These are phyloP conservation scores for Orbilia ellipsospora DNA, from an alignment of 2,329 filamentous ascomycete genomes.

Conservation along the genomic window DNA sequence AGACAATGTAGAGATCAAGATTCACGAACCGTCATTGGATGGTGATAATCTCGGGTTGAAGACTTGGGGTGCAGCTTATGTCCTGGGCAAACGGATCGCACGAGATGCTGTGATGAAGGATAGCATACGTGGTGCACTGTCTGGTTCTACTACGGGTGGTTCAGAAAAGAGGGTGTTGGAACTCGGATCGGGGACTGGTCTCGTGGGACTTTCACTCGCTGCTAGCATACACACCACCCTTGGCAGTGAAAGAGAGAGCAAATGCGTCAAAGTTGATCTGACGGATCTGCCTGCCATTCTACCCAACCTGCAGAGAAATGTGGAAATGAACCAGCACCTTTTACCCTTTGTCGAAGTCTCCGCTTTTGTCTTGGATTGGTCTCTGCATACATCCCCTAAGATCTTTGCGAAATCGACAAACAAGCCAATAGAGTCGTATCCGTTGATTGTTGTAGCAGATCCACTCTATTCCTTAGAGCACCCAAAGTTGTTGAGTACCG, in stretches of 20 bases:
- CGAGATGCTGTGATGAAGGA: conserved; percentile 53
- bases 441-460: conserved; percentile 85
- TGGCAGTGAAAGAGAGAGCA: conserved; percentile 67
- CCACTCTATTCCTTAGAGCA: conserved; percentile 87
- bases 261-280: conserved; percentile 69
- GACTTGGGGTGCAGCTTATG: conserved; percentile 92
- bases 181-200: conserved; percentile 87
- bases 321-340: conserved; percentile 72
- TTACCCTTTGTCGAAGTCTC: conserved; percentile 69
- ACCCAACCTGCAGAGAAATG: conserved; percentile 81
- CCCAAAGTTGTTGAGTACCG: conserved; percentile 76
- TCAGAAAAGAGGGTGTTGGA: conserved; percentile 68
- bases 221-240: conserved; percentile 61
- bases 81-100: conserved; percentile 78
- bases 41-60: conserved; percentile 91
- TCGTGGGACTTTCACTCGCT: conserved; percentile 88
- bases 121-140: background rate
- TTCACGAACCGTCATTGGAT: conserved; percentile 87
- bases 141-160: background rate
- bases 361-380: conserved; percentile 80
- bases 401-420: conserved; percentile 62
- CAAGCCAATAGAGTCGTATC: conserved; percentile 71
- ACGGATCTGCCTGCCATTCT: conserved; percentile 89
- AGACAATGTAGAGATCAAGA: conserved; percentile 66
- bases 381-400: conserved; percentile 64